phyloP scores from a whole-genome alignment of 192 early-diverging fungal species.

The Phlyctochytrium planicorne region DNA sequence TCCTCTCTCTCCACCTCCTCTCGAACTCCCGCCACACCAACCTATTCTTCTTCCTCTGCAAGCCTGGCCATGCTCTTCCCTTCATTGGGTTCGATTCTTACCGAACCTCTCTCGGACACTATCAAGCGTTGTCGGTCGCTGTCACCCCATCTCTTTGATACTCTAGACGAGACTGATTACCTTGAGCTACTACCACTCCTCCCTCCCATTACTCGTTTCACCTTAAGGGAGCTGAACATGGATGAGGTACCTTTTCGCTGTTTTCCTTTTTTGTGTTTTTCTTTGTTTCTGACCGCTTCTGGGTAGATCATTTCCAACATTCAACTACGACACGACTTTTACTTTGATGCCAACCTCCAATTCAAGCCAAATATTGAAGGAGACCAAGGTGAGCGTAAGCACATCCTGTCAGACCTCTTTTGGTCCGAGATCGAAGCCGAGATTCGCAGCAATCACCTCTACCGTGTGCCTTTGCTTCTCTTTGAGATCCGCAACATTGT shows the following conservation, averaged over 20 bases:
- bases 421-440: slow-evolving; percentile 70
- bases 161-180: slow-evolving; percentile 41
- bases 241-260: slow-evolving; percentile 31
- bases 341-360: slow-evolving; percentile 85
- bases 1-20: too few species aligned
- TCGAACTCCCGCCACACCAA: too few species aligned
- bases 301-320: slow-evolving; percentile 74
- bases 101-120: slow-evolving; percentile 27
- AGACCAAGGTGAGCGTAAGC: slow-evolving; percentile 61
- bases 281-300: too few species aligned
- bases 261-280: slow-evolving; percentile 4
- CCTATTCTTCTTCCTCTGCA: too few species aligned
- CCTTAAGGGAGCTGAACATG: slow-evolving; percentile 80
- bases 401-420: slow-evolving; percentile 62
- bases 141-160: slow-evolving; percentile 34
- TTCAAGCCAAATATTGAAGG: slow-evolving; percentile 87
- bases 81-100: too few species aligned
- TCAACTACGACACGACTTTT: slow-evolving; percentile 85
- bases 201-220: slow-evolving; percentile 82
- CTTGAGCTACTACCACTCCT: slow-evolving; percentile 42
- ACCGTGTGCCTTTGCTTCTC: slow-evolving; percentile 64
- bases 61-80: too few species aligned
- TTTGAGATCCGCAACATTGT: slow-evolving; percentile 77
- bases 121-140: slow-evolving; percentile 32
- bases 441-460: slow-evolving; percentile 38